A percentile compares a stretch with the other conserved stretches of the same genome.
Conservation (phyloP, 176 grass and related monocot genomes). For the Paspalum vaginatum region DNA sequence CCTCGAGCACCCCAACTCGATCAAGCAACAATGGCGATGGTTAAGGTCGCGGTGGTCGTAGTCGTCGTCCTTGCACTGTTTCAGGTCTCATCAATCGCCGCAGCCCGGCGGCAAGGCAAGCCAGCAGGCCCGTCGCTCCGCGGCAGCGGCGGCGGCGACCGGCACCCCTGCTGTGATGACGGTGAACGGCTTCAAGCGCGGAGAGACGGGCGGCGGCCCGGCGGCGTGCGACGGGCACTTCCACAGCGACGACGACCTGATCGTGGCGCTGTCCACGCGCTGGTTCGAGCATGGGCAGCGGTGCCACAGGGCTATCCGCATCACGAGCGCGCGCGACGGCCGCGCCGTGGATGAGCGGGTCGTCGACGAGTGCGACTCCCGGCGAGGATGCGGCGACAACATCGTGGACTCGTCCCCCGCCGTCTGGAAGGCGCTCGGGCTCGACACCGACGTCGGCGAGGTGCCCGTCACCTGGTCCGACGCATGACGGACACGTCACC, state of each 20-base stretch:
- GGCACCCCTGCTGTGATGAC: conserved; percentile 39
- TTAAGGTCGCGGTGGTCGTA: background rate
- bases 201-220: conserved; percentile 21
- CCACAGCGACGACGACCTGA: conserved; percentile 44
- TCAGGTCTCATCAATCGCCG: background rate
- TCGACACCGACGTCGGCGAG: conserved; percentile 42
- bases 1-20: no score
- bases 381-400: conserved; percentile 35
- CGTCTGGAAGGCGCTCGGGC: conserved; percentile 53
- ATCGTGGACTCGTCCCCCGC: conserved; percentile 47
- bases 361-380: conserved; percentile 50
- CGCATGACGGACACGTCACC: background rate
- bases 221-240: conserved; percentile 40
- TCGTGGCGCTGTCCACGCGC: conserved; percentile 44
- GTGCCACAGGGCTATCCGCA: conserved; percentile 32
- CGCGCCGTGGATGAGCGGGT: conserved; percentile 40
- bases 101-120: background rate
- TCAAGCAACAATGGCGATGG: background rate
- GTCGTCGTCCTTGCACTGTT: background rate
- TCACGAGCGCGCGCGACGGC: conserved; percentile 17
- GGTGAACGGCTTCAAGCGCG: conserved; percentile 37
- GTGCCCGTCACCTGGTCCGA: conserved; percentile 49
- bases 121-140: background rate
- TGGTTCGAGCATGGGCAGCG: conserved; percentile 25
- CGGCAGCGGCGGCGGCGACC: background rate